A percentile compares a stretch with the other conserved stretches of the same genome.
Conservation (phyloP, 768 basidiomycete genomes). For the Lactarius trivialis region DNA sequence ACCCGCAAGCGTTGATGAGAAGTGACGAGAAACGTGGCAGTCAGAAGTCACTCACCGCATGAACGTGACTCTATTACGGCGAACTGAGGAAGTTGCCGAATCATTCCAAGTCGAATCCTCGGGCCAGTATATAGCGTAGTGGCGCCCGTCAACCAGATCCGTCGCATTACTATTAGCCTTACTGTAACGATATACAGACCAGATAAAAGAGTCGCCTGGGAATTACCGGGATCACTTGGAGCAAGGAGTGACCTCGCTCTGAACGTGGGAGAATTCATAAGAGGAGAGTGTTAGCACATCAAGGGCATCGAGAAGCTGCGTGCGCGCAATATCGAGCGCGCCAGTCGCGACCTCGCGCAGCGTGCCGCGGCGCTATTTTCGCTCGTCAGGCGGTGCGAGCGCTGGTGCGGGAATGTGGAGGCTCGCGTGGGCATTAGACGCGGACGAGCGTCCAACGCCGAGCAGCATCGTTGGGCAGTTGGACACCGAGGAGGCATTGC, state of each 20-base stretch:
- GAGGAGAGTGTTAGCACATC: conserved; percentile 20
- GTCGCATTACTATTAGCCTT: conserved; percentile 5
- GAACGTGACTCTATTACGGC: conserved; percentile 52
- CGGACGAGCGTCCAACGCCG: conserved; percentile 76
- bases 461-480: conserved; percentile 82
- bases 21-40: not conserved
- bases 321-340: conserved; percentile 51
- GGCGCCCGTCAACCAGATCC: conserved; percentile 23
- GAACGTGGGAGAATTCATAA: not conserved
- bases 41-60: conserved; percentile 41
- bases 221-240: conserved; percentile 13
- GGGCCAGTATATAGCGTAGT: conserved; percentile 56
- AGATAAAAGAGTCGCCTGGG: conserved; percentile 35
- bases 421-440: conserved; percentile 85
- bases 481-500: conserved; percentile 73
- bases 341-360: conserved; percentile 53
- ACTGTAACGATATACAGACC: conserved; percentile 46
- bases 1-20: not conserved
- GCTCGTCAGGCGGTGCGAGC: conserved; percentile 18
- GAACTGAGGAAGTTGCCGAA: conserved; percentile 37
- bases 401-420: conserved; percentile 44
- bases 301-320: conserved; percentile 60
- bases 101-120: conserved; percentile 56
- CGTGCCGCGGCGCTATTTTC: conserved; percentile 39
- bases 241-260: conserved; percentile 24